Evolutionary conservation across 2,329 filamentous ascomycete genomes (phyloP).

Genomic region (Zymoseptoria tritici): DNA sequence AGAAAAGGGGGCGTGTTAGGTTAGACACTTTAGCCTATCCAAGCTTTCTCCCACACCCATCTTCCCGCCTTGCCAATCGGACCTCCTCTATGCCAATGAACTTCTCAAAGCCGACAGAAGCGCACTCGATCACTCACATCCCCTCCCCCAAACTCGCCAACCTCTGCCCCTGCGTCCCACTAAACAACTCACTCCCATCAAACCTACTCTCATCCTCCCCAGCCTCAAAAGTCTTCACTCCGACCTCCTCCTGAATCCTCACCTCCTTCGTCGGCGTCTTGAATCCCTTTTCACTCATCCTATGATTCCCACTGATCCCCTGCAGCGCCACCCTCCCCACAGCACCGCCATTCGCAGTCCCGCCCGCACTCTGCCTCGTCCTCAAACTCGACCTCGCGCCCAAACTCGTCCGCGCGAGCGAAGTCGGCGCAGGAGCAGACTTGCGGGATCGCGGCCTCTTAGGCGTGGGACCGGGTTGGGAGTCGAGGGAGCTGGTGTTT

Average conservation of each 20-base stretch:
- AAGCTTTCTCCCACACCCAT: not conserved
- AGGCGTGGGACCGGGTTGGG: slow-evolving; percentile 30
- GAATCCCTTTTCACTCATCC: slow-evolving; percentile 7
- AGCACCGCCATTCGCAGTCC: slow-evolving; percentile 11
- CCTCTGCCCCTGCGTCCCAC: slow-evolving; percentile 27
- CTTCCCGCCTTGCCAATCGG: not conserved
- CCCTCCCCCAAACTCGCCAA: slow-evolving; percentile 5
- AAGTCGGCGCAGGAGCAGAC: slow-evolving; percentile 12
- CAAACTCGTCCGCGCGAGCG: slow-evolving; percentile 22
- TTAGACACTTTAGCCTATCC: not conserved
- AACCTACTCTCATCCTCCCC: slow-evolving; percentile 30
- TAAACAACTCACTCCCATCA: slow-evolving; percentile 33
- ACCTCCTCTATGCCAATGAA: not conserved
- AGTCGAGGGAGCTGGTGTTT: slow-evolving; percentile 24
- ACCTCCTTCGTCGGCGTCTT: slow-evolving; percentile 19
- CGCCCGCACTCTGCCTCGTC: slow-evolving; percentile 20
- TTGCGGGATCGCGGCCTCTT: slow-evolving; percentile 36
- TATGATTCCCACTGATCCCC: slow-evolving; percentile 22
- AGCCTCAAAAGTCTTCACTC: not conserved
- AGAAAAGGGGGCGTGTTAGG: not conserved
- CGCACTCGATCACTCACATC: not conserved
- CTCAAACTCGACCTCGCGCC: slow-evolving; percentile 15
- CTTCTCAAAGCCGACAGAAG: too few species aligned
- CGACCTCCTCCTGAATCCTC: slow-evolving; percentile 2
- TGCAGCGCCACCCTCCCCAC: slow-evolving; percentile 18